Evolutionary conservation across 2,329 filamentous ascomycete genomes (phyloP), one percentile per base, ranked within the genome.

Genomic region (Trichophyton equinum): DNA sequence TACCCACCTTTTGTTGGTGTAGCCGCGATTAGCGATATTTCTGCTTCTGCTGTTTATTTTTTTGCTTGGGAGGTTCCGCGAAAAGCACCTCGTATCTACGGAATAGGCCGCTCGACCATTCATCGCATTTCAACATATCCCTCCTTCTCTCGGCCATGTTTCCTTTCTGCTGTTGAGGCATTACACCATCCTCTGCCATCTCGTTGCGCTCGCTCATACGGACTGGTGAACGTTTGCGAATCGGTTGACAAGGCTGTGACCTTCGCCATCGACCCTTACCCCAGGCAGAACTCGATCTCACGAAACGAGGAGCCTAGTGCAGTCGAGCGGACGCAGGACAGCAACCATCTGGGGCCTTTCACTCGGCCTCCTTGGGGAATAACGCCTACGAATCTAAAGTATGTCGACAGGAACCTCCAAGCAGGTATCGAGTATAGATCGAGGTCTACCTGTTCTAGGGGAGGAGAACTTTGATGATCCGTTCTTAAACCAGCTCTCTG

Each of bases 391-490:
- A 20, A 18, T 36, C 18, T 53, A 4, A 18, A 40, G 4, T 6
- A 46, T 59, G 36, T 55, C 46, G 38, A 42, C 30, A n/a, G 44
- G 9, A 33, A 59, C 55, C 20, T 60, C 58, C 44, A 55, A 55
- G 15, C 51, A 55, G 27, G 11, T 36, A 20, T 36, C 27, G 27
- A 55, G 33, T 36, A 36, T 55, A 55, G 51, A 55, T 55, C 51
- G 51, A 55, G 20, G 46, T 40, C 22, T 44, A 40, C 20, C 46
- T 36, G 40, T 18, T n/a, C 60, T 63, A 18, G 60, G 58, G 27
- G n/a, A 56, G 47, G 22, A 59, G 38, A 27, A 58, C 33, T 63
- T 61, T 27, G 56, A 60, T 20, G 61, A 63, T 27, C 59, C 56
- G 3, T 63, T 63, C 40, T 36, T 55, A 18, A 55, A 55, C 51